Conservation (phyloP, 768 basidiomycete species). For the Gymnopilus junonius region DNA sequence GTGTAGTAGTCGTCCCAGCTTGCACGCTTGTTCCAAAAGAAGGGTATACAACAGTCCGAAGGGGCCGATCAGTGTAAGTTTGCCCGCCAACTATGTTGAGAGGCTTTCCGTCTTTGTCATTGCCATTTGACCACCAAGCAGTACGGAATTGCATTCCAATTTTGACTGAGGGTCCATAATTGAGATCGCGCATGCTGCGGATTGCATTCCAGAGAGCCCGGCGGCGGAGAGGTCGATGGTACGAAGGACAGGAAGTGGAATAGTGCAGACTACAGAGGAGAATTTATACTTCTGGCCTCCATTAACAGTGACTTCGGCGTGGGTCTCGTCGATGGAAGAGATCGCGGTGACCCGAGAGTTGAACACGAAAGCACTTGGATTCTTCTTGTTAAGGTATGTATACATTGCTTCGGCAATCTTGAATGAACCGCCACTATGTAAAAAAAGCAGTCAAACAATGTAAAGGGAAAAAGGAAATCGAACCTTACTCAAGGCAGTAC, state of each 20-base stretch:
- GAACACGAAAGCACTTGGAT: not conserved
- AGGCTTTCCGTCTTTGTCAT: conserved; percentile 20
- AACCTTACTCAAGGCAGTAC: conserved; percentile 12
- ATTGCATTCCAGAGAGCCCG: conserved; percentile 32
- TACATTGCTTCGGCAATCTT: conserved; percentile 9
- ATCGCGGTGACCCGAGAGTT: conserved; percentile 9
- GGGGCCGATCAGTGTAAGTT: conserved; percentile 44
- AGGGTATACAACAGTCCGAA: conserved; percentile 49
- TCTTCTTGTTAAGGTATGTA: not conserved
- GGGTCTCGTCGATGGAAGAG: conserved; percentile 4
- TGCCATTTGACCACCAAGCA: conserved; percentile 37
- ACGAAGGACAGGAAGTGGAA: conserved; percentile 34
- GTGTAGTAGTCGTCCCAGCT: conserved; percentile 23
- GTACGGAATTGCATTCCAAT: conserved; percentile 40
- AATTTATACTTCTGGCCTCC: conserved; percentile 7
- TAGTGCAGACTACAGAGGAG: conserved; percentile 35
- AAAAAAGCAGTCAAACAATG: not conserved
- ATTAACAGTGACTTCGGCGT: not conserved
- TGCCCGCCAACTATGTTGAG: conserved; percentile 43
- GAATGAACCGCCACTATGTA: not conserved
- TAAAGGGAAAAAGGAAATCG: too few relatives aligned
- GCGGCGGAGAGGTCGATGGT: conserved; percentile 27
- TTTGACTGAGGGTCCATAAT: conserved; percentile 37
- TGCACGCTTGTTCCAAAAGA: conserved; percentile 37
- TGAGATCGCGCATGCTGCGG: conserved; percentile 35